Conservation (phyloP, 768 basidiomycete genomes). For the Leccinum subgranulosum region DNA sequence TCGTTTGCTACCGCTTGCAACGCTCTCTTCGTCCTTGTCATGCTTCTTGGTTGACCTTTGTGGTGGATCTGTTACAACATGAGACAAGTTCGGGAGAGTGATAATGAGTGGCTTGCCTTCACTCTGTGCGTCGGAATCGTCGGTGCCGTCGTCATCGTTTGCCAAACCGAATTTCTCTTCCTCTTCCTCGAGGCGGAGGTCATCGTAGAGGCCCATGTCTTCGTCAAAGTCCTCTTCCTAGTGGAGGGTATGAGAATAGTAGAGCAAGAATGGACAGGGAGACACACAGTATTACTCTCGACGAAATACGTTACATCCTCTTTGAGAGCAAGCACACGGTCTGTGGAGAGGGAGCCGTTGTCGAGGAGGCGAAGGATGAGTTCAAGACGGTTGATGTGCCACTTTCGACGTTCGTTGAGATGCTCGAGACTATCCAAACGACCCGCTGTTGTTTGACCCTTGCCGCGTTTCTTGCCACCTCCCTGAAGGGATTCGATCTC, state of each 20-base stretch:
- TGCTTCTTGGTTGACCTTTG: constrained; percentile 73
- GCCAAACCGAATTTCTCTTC: constrained; percentile 88
- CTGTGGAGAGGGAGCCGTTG: constrained; percentile 84
- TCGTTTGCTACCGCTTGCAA: constrained; percentile 64
- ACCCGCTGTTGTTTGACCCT: constrained; percentile 61
- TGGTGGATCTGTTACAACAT: constrained; percentile 48
- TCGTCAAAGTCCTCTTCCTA: constrained; percentile 98
- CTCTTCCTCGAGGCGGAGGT: constrained; percentile 94
- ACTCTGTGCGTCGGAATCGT: constrained; percentile 70
- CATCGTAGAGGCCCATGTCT: constrained; percentile 96
- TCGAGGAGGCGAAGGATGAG: constrained; percentile 90
- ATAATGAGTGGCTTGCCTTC: constrained; percentile 51
- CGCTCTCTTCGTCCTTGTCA: constrained; percentile 68
- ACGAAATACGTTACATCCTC: constrained; percentile 97
- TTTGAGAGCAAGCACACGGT: constrained; percentile 77
- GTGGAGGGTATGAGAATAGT: constrained; percentile 16
- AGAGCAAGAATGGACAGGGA: constrained; percentile 2
- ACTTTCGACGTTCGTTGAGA: constrained; percentile 90
- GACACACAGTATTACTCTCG: constrained; percentile 87
- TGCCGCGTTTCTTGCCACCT: constrained; percentile 80
- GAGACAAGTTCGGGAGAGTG: not conserved
- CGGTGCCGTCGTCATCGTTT: constrained; percentile 66
- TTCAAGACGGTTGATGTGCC: constrained; percentile 92
- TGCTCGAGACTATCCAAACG: constrained; percentile 81
- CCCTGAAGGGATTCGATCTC: constrained; percentile 87